phyloP scores from a whole-genome alignment of 768 basidiomycete species.

The Naganishia vishniacii region DNA sequence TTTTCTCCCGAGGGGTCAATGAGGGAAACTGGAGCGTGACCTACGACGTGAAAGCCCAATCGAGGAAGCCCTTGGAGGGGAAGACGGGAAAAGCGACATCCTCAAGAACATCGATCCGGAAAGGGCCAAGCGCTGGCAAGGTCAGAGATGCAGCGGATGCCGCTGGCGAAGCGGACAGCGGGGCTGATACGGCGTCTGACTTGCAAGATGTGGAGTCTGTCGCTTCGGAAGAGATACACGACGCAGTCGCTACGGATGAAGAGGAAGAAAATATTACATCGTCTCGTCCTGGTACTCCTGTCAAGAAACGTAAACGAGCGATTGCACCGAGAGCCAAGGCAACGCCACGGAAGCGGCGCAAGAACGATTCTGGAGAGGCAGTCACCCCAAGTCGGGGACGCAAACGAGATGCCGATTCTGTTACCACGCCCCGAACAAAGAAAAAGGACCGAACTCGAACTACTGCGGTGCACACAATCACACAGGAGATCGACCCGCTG shows the following conservation, averaged over 20 bases:
- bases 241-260: conserved; percentile 9
- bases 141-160: not conserved
- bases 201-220: conserved; percentile 26
- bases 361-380: conserved; percentile 40
- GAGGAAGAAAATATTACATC: conserved; percentile 39
- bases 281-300: conserved; percentile 11
- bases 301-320: conserved; percentile 24
- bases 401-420: conserved; percentile 2
- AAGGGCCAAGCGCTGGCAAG: not conserved
- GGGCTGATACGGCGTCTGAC: conserved; percentile 24
- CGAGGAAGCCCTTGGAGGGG: not conserved
- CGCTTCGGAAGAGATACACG: conserved; percentile 22
- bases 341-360: conserved; percentile 30
- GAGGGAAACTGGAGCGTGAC: conserved; percentile 24
- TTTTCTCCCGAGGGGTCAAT: not conserved
- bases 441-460: not conserved
- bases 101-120: not conserved
- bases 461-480: conserved; percentile 5
- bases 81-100: not conserved
- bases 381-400: conserved; percentile 56
- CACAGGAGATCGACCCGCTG: conserved; percentile 47
- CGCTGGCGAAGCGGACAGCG: conserved; percentile 18
- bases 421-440: conserved; percentile 7
- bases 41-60: conserved; percentile 8
- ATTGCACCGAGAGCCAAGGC: conserved; percentile 31